Evolutionary conservation across 2,329 filamentous ascomycete genomes (phyloP), one percentile per base, ranked within the genome.

Genomic region (Helicocarpus griseus): DNA sequence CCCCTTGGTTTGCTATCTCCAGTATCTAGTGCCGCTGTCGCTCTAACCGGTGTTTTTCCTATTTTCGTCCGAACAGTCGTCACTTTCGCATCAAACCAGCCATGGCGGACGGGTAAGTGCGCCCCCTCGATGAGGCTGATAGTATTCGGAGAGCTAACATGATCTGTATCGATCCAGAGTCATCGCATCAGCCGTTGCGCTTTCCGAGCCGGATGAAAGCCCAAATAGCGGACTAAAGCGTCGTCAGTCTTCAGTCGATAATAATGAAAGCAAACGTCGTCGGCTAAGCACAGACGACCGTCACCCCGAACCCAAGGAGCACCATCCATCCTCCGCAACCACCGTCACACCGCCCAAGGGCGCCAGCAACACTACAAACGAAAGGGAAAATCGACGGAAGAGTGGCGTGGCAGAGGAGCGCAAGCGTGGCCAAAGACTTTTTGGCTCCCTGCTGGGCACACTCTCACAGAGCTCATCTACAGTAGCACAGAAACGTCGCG

Each of bases 351-450:
- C 39, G 19, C 33, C 41, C 47, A 21, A 35, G 31, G 9, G 21
- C 31, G 11, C 26, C 26, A 13, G 28, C 14, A 21, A 52, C 36
- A 19, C 31, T 7, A 47, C 52, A 26, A 48, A 54, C 14, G 52
- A 40, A 22, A 48, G 35, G 51, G 57, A 57, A 17, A 51, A 43
- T n/a, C 57, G 56, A 22, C 38, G 54, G 5, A 60, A 52, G 28
- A 53, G 26, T 50, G 49, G 51, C 51, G 69, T 77, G 48, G 70
- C 75, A 26, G 86, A 94, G 61, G 91, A 97, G 65, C 88, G 84
- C 67, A 89, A 87, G 65, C 85, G 91, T 35, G 87, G 87, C 21
- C 85, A 87, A 68, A 80, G 91, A 49, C 76, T 97, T 54, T 96
- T 96, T 64, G 90, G 91, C 55, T 87, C 85, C 33, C 72, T 94